These are phyloP conservation scores for Fusarium burgessii DNA, from an alignment of 2,329 filamentous ascomycete genomes.

Conservation along the genomic window DNA sequence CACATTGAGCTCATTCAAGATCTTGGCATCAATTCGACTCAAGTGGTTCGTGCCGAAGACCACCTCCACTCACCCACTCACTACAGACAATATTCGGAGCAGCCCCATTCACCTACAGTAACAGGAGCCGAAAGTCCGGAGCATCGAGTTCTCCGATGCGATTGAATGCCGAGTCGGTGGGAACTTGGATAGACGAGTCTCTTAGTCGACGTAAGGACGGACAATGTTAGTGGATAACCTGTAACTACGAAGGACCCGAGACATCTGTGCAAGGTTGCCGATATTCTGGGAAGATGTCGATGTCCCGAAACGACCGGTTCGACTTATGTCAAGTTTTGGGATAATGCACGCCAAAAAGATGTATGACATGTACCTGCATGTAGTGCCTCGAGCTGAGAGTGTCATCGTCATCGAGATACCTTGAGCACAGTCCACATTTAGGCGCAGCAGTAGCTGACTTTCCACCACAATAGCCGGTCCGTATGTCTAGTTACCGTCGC, in stretches of 20 bases:
- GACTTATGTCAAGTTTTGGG: slow-evolving; percentile 7
- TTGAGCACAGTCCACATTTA: slow-evolving; percentile 4
- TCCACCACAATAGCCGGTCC: slow-evolving; percentile 22
- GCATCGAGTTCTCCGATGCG: slow-evolving; percentile 4
- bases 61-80: not conserved
- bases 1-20: slow-evolving; percentile 1
- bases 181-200: slow-evolving; percentile 12
- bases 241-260: not conserved
- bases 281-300: slow-evolving; percentile 5
- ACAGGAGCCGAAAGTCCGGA: slow-evolving; percentile 24
- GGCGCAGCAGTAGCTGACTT: not conserved
- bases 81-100: not conserved
- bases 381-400: not conserved
- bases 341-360: slow-evolving; percentile 1
- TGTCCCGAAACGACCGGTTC: slow-evolving; percentile 9
- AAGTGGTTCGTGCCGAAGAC: not conserved
- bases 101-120: not conserved
- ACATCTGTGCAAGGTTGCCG: not conserved
- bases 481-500: not conserved
- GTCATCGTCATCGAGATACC: slow-evolving; percentile 18
- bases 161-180: slow-evolving; percentile 30
- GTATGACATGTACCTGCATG: not conserved
- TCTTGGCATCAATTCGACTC: slow-evolving; percentile 1
- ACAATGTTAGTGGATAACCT: slow-evolving; percentile 1
- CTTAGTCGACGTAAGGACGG: slow-evolving; percentile 16